These are phyloP conservation scores for Cyclocybe cylindracea DNA, from an alignment of 768 basidiomycete genomes.

Conservation along the genomic window DNA sequence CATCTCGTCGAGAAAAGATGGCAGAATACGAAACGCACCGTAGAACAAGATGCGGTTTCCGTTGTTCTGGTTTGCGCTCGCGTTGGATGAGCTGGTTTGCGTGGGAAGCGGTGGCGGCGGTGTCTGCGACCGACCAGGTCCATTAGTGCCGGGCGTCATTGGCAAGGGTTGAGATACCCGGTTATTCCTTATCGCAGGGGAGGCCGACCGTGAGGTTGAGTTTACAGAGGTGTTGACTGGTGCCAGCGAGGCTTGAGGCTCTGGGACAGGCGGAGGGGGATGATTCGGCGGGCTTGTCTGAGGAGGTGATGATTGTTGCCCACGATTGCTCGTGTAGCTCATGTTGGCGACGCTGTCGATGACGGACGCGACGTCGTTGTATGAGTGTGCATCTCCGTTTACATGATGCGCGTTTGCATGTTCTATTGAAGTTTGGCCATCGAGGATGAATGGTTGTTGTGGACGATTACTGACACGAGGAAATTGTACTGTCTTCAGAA, in stretches of 20 bases:
- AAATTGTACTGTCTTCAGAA: constrained; percentile 28
- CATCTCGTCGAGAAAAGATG: neutral
- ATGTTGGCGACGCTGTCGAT: constrained; percentile 3
- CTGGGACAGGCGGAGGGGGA: constrained; percentile 26
- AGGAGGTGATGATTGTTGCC: constrained; percentile 22
- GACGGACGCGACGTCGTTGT: constrained; percentile 10
- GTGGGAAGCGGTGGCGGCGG: constrained; percentile 26
- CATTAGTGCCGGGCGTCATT: constrained; percentile 19
- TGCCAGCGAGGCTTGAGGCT: constrained; percentile 5
- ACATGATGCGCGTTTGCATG: constrained; percentile 4
- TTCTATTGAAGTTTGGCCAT: constrained; percentile 3
- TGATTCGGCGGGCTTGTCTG: constrained; percentile 25
- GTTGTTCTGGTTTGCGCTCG: neutral
- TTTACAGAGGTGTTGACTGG: constrained; percentile 6
- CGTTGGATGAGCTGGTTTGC: constrained; percentile 2
- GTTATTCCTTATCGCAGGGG: constrained; percentile 15
- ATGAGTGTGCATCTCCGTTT: constrained; percentile 20
- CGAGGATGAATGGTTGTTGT: constrained; percentile 14
- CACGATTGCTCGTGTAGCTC: neutral
- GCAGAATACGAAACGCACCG: constrained; percentile 49
- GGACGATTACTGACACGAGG: constrained; percentile 21
- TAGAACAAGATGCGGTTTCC: constrained; percentile 74
- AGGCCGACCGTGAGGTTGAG: constrained; percentile 14
- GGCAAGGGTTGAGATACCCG: constrained; percentile 28
- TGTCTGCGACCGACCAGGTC: constrained; percentile 22